These are phyloP conservation scores for Plasmodium malariae DNA, from an alignment of 169 alveolate species.

Conservation along the genomic window DNA sequence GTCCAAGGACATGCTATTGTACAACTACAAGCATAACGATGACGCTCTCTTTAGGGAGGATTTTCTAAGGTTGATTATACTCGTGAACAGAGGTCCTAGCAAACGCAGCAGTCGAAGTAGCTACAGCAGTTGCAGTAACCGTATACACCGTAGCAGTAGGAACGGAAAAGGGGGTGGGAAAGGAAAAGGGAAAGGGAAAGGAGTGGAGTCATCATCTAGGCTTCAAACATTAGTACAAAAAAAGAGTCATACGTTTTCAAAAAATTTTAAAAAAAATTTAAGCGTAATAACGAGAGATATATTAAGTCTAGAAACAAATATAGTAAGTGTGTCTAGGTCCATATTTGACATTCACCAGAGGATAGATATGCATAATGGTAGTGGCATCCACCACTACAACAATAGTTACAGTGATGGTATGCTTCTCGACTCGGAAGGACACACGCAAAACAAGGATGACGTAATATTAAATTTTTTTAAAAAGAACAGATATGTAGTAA, in stretches of 20 bases:
- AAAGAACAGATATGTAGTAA: constrained; percentile 8
- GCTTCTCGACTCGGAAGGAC: background rate
- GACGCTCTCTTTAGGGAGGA: constrained; percentile 41
- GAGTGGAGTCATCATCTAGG: no score
- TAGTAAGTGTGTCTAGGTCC: background rate
- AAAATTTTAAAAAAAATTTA: constrained; percentile 26
- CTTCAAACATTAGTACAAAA: constrained; percentile 4
- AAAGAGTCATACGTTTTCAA: constrained; percentile 26
- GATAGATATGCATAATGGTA: background rate
- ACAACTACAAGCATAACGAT: constrained; percentile 3
- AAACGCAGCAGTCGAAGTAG: background rate
- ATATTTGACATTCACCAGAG: background rate
- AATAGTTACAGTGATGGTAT: background rate
- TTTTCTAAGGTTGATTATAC: constrained; percentile 20
- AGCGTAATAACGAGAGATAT: constrained; percentile 5
- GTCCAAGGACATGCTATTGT: constrained; percentile 6
- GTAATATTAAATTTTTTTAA: constrained; percentile 22
- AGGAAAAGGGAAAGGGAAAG: no score
- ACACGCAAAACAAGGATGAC: background rate
- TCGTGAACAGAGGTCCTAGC: background rate
- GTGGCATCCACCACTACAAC: background rate
- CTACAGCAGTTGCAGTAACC: background rate
- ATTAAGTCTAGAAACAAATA: background rate
- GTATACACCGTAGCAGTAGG: no score
- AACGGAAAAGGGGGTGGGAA: no score